Base-by-base conservation (phyloP, 108 stramenopile genomes). In the Skeletonema marinoi region DNA sequence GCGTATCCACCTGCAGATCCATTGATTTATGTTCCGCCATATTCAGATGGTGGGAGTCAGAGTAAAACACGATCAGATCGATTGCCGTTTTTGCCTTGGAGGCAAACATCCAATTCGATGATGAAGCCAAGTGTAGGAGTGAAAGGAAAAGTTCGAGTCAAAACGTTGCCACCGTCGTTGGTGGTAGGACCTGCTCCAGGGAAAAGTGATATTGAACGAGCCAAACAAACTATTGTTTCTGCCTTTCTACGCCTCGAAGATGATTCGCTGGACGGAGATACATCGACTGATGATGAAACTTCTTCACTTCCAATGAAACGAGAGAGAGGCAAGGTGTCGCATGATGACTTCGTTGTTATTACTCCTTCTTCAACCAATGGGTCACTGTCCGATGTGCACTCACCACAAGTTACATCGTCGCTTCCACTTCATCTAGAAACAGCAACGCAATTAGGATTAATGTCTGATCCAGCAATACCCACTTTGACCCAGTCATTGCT, bases 1-100 rank as follows among this genome's bases (percentile, higher is more conserved):
- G 92, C 90, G 4, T 89, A 92, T 58, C 92, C 94, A 13, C 92
- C 94, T 7, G 89, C 90, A 3, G 90, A 90, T 62, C 92, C 94
- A 7, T 36, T 95, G 59, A 71, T 90, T 25, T 91, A 90, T 73
- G 80, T 91, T 5, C 93, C 88, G 1, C 80, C 89, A 12, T 74
- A 58, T 7, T 50, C 80, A 14, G 86, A 87, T 32, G 65, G 65
- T 56, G 39, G 16, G 25, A 59, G 46, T 50, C 13, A 21, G 36
- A 71, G n/a, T 19, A 63, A 46, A 17, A 38, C 35, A 25, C 65
- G 68, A 39, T 76, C 56, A 41, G 74, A 83, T 67, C 62, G 69
- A 10, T 50, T 86, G 16, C 82, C 82, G 9, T 85, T 82, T 56
- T 63, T 85, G 32, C 76, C 83, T 29, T 81, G 73, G 73, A 42